phyloP scores from a whole-genome alignment of 1,284 basidiomycete species.

The Filobasidium uniguttulatum region DNA sequence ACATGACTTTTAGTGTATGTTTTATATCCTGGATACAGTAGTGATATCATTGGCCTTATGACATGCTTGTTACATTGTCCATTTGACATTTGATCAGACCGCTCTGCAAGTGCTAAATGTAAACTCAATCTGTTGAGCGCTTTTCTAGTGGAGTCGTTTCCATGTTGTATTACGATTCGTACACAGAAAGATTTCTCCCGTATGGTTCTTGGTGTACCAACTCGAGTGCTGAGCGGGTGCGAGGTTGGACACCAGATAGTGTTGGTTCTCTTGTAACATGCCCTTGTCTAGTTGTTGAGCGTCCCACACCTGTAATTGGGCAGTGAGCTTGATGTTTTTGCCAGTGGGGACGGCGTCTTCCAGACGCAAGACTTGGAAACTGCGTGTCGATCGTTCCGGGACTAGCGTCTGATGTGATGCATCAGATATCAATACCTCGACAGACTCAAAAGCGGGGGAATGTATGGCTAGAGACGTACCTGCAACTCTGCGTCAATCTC shows the following conservation, averaged over 20 bases:
- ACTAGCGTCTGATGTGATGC: constrained; percentile 56
- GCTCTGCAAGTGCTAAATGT: too few relatives aligned
- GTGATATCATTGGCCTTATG: neutral
- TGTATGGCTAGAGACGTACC: constrained; percentile 36
- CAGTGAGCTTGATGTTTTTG: constrained; percentile 43
- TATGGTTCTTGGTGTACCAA: constrained; percentile 48
- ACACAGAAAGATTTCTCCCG: constrained; percentile 49
- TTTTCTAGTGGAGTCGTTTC: constrained; percentile 21
- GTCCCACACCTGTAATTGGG: constrained; percentile 75
- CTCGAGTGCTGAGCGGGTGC: constrained; percentile 47
- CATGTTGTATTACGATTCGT: constrained; percentile 51
- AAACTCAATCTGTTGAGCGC: neutral
- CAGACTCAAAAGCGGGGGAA: neutral
- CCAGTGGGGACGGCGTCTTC: constrained; percentile 52
- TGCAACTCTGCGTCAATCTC: constrained; percentile 57
- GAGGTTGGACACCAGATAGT: constrained; percentile 60
- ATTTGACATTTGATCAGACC: neutral
- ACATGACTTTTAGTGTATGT: neutral
- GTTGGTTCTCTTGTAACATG: constrained; percentile 49
- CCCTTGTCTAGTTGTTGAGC: constrained; percentile 46
- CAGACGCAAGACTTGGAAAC: constrained; percentile 64
- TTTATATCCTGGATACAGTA: neutral
- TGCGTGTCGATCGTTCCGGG: constrained; percentile 63
- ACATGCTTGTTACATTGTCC: neutral
- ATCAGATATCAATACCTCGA: neutral